Evolutionary conservation across 1,284 basidiomycete genomes (phyloP).

Genomic region (Ceratobasidium sp.): DNA sequence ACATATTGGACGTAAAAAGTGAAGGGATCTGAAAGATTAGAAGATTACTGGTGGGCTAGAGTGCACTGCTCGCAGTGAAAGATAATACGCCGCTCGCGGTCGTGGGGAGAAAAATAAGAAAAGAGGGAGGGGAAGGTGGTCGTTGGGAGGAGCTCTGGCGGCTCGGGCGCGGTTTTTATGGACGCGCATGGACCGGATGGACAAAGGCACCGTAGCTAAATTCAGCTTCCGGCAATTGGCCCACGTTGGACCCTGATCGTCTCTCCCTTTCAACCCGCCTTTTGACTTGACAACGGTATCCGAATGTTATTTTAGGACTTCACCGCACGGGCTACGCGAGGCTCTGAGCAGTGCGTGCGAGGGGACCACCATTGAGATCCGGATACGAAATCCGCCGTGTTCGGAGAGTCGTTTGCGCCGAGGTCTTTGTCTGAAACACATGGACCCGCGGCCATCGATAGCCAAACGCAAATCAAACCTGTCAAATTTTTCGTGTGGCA

Average conservation of each 20-base stretch:
- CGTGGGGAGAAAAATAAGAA: conserved; percentile 12
- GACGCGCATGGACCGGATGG: background rate
- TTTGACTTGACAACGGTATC: background rate
- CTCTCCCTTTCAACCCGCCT: background rate
- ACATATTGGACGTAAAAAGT: conserved; percentile 31
- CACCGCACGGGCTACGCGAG: background rate
- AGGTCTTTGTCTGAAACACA: background rate
- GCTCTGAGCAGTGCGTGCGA: background rate
- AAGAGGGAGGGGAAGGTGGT: conserved; percentile 16
- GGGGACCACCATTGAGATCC: background rate
- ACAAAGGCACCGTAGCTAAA: conserved; percentile 24
- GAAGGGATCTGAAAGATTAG: conserved; percentile 41
- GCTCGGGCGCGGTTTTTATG: background rate
- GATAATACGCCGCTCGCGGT: conserved; percentile 40
- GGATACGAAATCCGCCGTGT: background rate
- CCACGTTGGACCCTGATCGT: conserved; percentile 41
- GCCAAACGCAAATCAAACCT: background rate
- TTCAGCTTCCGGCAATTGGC: conserved; percentile 18
- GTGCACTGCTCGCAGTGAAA: conserved; percentile 44
- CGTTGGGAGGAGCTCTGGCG: background rate
- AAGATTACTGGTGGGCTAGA: conserved; percentile 33
- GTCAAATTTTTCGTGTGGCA: background rate
- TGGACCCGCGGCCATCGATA: background rate
- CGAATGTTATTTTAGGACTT: background rate
- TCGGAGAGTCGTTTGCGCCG: background rate